These are phyloP conservation scores for Emmonsia crescens DNA, from an alignment of 2,329 filamentous ascomycete genomes.

Conservation along the genomic window DNA sequence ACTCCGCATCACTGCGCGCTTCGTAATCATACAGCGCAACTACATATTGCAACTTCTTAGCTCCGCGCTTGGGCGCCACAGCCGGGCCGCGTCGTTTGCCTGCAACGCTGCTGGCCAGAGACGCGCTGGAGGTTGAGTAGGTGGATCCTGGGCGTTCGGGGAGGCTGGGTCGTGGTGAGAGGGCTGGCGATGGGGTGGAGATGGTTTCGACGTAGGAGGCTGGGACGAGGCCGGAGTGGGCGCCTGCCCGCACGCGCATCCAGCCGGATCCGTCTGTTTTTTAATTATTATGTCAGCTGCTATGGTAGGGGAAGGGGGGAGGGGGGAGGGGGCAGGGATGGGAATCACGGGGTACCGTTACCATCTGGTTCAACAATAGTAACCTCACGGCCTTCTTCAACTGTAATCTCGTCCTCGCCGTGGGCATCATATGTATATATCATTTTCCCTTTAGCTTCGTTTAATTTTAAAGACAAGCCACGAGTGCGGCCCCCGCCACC, in stretches of 20 bases:
- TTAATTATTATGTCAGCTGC: not conserved
- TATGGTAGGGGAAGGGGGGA: not conserved
- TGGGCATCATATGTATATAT: conserved; percentile 74
- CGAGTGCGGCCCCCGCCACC: not conserved
- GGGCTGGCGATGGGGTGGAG: conserved; percentile 36
- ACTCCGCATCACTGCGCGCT: conserved; percentile 74
- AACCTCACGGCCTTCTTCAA: conserved; percentile 69
- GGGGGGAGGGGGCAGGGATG: not conserved
- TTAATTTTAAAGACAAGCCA: conserved; percentile 23
- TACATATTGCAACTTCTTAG: conserved; percentile 88
- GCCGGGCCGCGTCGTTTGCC: conserved; percentile 80
- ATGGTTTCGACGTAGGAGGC: conserved; percentile 69
- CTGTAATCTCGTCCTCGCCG: conserved; percentile 68
- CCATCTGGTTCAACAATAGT: conserved; percentile 75
- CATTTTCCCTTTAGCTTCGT: conserved; percentile 71
- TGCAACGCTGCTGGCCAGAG: conserved; percentile 45
- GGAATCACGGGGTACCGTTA: conserved; percentile 34
- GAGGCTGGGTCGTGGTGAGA: conserved; percentile 19
- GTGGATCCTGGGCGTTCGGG: conserved; percentile 57
- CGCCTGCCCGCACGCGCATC: conserved; percentile 67
- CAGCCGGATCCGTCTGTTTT: conserved; percentile 74
- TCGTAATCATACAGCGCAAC: conserved; percentile 88
- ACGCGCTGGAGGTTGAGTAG: conserved; percentile 68
- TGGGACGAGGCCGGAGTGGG: conserved; percentile 74
- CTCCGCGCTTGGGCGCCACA: conserved; percentile 79